Percentiles rank a stretch among this genome's conserved stretches.
These are phyloP conservation scores for Tephrocybe sp. DNA, from an alignment of 768 basidiomycete genomes.

Conservation along the genomic window DNA sequence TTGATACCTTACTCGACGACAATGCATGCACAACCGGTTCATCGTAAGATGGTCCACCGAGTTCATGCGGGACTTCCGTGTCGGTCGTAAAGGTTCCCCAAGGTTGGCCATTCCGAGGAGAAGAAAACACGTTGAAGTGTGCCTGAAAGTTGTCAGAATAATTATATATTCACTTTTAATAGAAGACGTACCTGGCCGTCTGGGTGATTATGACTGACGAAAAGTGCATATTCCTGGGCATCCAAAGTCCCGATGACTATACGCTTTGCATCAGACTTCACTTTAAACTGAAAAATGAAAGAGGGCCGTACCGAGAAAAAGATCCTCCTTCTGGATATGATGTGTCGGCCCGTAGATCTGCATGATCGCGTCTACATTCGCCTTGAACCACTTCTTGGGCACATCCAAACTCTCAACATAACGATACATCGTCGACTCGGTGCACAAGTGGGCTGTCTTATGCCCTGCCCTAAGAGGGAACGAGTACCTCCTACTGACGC, in stretches of 20 bases:
- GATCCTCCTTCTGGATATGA: conserved; percentile 56
- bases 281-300: background rate
- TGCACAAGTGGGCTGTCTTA: conserved; percentile 64
- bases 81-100: conserved; percentile 78
- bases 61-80: conserved; percentile 39
- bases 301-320: conserved; percentile 45
- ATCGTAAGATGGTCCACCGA: conserved; percentile 48
- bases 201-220: conserved; percentile 72
- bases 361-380: conserved; percentile 65
- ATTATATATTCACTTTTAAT: background rate
- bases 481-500: conserved; percentile 50
- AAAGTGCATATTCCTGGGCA: conserved; percentile 70
- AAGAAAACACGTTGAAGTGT: conserved; percentile 70
- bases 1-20: conserved; percentile 57
- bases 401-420: conserved; percentile 64
- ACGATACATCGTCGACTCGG: conserved; percentile 69
- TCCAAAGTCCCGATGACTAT: conserved; percentile 69
- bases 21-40: conserved; percentile 36
- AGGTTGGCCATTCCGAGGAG: conserved; percentile 49
- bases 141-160: conserved; percentile 31
- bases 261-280: background rate
- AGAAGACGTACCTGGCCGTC: conserved; percentile 48
- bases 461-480: conserved; percentile 65
- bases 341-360: conserved; percentile 48
- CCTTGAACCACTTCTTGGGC: conserved; percentile 73